A percentile compares a stretch with the other conserved stretches of the same genome.
Conservation (phyloP, 2,329 filamentous ascomycete species). For the Leptographium procerum region DNA sequence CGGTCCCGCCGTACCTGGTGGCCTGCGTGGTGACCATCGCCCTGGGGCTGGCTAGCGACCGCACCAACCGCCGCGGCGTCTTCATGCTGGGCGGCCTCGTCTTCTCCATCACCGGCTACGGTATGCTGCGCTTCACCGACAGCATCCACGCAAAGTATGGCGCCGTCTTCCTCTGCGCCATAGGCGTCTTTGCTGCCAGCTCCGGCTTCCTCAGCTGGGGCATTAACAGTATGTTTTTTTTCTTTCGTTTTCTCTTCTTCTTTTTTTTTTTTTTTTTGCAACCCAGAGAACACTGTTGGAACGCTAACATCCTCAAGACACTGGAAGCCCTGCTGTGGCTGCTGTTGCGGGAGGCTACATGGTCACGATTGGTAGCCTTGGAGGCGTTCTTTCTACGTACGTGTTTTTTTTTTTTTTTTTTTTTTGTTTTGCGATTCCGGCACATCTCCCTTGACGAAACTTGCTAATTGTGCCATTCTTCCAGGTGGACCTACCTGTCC, state of each 20-base stretch:
- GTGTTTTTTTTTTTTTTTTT: too few relatives aligned
- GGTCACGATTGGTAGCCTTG: conserved; percentile 41
- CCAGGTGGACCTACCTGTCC: conserved; percentile 39
- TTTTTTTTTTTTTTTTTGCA: too few relatives aligned
- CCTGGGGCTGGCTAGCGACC: conserved; percentile 28
- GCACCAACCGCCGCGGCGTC: conserved; percentile 28
- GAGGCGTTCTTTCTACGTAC: conserved; percentile 45
- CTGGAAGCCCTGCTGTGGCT: conserved; percentile 42
- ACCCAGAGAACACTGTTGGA: too few relatives aligned
- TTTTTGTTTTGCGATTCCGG: too few relatives aligned
- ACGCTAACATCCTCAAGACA: conserved; percentile 24
- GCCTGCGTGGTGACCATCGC: conserved; percentile 28
- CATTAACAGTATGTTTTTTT: conserved; percentile 34
- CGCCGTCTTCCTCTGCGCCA: conserved; percentile 42
- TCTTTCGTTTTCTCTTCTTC: too few relatives aligned
- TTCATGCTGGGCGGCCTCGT: conserved; percentile 27
- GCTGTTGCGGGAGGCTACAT: conserved; percentile 45
- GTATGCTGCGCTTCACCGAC: conserved; percentile 34
- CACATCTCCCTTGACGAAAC: too few relatives aligned
- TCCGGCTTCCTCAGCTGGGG: conserved; percentile 48
- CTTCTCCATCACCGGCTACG: conserved; percentile 38
- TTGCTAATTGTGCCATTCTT: too few relatives aligned
- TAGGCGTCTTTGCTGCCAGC: conserved; percentile 46
- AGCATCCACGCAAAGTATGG: conserved; percentile 34
- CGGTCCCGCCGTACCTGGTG: conserved; percentile 31